Evolutionary conservation across 108 stramenopile genomes (phyloP), one percentile per base, ranked within the genome.

Genomic region (Nitzschia sp.): DNA sequence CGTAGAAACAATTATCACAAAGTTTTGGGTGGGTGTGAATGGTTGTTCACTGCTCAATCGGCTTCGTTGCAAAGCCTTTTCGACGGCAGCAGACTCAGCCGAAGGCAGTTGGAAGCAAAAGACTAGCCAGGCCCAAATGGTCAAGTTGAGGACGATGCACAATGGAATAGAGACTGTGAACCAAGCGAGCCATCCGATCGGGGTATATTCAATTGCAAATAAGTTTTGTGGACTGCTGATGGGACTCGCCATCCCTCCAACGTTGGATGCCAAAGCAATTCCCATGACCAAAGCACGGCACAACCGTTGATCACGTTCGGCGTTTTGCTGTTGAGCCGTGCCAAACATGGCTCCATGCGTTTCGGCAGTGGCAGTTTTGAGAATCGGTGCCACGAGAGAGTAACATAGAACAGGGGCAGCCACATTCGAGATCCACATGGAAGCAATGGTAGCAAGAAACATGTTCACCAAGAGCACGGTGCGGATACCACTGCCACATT

Each of bases 351-450:
- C 63, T 15, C 50, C 20, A 41, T 50, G 50, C 24, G 22, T 65
- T 34, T 52, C 50, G 8, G 63, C 63, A 38, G 63, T 52, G 24
- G 50, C 37, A 29, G 63, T 22, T 37, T 65, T 65, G 24, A 65
- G 51, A 41, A 65, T 52, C 2, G 63, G 63, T 0, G 48, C 37
- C 37, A 65, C 20, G 0, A 65, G 21, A 26, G 63, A 65, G 7
- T 52, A 52, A 50, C 51, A 65, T 12, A 65, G 29, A 10, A 65
- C 63, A n/a, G 63, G 63, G 7, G 63, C 48, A 14, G 63, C 63
- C 19, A 65, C 63, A 65, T 65, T 65, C 26, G 63, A 65, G 7
- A 65, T 51, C 63, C 48, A 65, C 50, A 65, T 51, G 25, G 34
- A 38, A 12, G 63, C 48, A 15, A 51, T 11, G 14, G 63, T 65